Base-by-base conservation (phyloP, 106 monocot genomes). In the Allium cepa region DNA sequence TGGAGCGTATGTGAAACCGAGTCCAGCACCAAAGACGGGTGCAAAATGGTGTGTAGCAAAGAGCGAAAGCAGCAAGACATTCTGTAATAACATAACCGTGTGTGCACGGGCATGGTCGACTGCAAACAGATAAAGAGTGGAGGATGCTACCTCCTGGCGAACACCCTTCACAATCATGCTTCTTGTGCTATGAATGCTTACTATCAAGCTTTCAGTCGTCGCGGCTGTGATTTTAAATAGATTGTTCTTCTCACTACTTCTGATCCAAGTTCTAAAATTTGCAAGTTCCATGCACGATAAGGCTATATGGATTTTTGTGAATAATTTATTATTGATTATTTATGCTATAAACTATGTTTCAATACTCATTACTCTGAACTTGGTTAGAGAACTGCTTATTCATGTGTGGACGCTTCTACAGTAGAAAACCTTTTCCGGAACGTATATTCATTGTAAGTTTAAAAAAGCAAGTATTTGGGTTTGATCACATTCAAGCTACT, bases 181-280 rank as follows among this genome's bases (percentile, higher is more conserved):
- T 49, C 85, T 10, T 94, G 63, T 67, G 90, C 83, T 59, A 94
- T 94, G 94, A 94, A 94, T 72, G 68, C 84, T 10, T 94, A 80
- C 74, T 94, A 77, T 76, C 82, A 90, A 63, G 57, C 68, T 22
- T 57, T 71, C 45, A 84, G 90, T 3, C 65, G 82, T 11, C 45
- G 87, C 56, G 82, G 83, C 78, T 94, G 94, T 53, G 77, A 87
- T 69, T 94, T 94, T 69, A 17, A 48, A 16, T 59, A 65, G 56
- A 77, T 80, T n/a, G 94, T 74, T 13, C 69, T 76, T 7, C 22
- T 87, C 70, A 79, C 80, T 69, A 68, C 80, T 57, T 56, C 78
- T 15, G 78, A 94, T 52, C 94, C 94, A 17, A 85, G 94, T 90
- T 60, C 18, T 11, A 27, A 27, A 6, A 27, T 26, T 8, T 60